phyloP scores from a whole-genome alignment of 345 rosid genomes.

The Punica granatum region DNA sequence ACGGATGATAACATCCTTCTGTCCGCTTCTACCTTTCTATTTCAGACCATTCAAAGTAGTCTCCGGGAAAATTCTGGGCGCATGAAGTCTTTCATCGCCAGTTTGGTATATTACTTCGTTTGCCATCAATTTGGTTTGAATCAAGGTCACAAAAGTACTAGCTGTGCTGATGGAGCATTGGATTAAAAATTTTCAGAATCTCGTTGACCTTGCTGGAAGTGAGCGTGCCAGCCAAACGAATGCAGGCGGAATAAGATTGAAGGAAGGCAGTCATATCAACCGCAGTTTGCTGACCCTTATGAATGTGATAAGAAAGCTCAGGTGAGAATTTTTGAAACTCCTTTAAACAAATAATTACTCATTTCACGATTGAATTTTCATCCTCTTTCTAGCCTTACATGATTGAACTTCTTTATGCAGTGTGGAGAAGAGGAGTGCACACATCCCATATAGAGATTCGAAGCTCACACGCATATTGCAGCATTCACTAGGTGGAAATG shows the following conservation, averaged over 20 bases:
- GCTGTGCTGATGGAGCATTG: not conserved
- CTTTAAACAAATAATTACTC: not conserved
- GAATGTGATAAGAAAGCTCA: conserved; percentile 89
- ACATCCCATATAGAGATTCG: conserved; percentile 91
- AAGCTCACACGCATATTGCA: conserved; percentile 95
- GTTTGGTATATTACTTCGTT: conserved; percentile 49
- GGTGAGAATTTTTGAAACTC: conserved; percentile 32
- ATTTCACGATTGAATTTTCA: not conserved
- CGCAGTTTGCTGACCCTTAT: conserved; percentile 91
- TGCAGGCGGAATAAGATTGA: conserved; percentile 69
- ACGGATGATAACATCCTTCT: not conserved
- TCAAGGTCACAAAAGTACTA: conserved; percentile 1
- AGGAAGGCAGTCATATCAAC: conserved; percentile 94
- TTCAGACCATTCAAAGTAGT: conserved; percentile 82
- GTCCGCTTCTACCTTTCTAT: not conserved
- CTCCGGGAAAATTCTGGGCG: conserved; percentile 66
- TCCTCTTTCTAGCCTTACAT: conserved; percentile 1
- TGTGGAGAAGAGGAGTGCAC: conserved; percentile 57
- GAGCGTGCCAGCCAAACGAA: conserved; percentile 89
- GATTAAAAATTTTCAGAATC: conserved; percentile 53
- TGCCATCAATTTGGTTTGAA: conserved; percentile 9
- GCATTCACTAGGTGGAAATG: conserved; percentile 96
- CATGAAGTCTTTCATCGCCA: conserved; percentile 79
- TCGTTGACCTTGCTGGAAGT: conserved; percentile 98
- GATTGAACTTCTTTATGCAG: conserved; percentile 39